These are phyloP conservation scores for Rhizophora mangle DNA, from an alignment of 345 rosid genomes.

Conservation along the genomic window DNA sequence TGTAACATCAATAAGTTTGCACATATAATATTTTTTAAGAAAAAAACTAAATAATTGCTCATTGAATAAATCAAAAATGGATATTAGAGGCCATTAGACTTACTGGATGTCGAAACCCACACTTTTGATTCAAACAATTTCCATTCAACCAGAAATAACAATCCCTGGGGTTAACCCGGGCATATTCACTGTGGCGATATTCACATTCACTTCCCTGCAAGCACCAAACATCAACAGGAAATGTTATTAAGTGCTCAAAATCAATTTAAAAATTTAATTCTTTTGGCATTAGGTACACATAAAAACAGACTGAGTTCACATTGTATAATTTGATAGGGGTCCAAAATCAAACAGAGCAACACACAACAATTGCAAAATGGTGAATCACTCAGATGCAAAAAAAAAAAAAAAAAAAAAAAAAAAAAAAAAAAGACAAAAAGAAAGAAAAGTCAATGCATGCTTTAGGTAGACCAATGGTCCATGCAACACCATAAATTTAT, in stretches of 20 bases:
- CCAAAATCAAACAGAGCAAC: no score
- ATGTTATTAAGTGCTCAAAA: conserved; percentile 11
- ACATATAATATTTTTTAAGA: neutral
- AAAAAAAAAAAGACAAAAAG: no score
- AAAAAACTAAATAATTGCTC: neutral
- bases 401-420: no score
- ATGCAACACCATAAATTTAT: no score
- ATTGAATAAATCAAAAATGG: neutral
- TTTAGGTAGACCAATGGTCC: no score
- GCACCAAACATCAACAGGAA: conserved; percentile 5
- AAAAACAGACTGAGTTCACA: no score
- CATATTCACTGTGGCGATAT: conserved; percentile 96
- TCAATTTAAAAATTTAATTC: neutral
- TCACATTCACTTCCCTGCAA: conserved; percentile 90
- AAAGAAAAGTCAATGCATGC: no score
- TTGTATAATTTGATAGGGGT: no score
- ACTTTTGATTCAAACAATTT: conserved; percentile 85
- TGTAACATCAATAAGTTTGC: neutral
- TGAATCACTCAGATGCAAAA: no score
- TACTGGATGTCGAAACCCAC: conserved; percentile 92
- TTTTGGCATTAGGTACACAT: neutral
- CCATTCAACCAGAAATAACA: conserved; percentile 95
- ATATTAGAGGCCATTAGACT: conserved; percentile 32
- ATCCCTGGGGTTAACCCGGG: conserved; percentile 89
- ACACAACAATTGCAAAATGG: no score